phyloP scores from a whole-genome alignment of 2,329 filamentous ascomycete genomes.

The Plectosphaerella plurivora region DNA sequence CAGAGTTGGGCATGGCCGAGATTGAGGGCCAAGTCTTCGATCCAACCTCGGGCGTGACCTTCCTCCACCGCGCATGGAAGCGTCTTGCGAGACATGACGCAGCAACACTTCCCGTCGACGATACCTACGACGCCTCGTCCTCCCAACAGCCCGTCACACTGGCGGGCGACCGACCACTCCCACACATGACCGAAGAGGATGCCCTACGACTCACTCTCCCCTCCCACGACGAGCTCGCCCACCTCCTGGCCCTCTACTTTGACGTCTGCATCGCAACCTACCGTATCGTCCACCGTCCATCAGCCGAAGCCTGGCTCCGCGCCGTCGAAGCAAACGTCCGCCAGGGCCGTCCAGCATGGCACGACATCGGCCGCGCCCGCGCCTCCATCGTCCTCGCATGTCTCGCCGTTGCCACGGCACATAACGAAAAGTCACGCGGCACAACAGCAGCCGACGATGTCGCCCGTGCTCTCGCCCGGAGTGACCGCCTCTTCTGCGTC shows the following conservation, averaged over 20 bases:
- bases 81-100: conserved; percentile 39
- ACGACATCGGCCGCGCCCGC: conserved; percentile 34
- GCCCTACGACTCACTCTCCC: conserved; percentile 30
- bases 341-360: conserved; percentile 27
- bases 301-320: conserved; percentile 43
- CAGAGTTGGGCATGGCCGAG: conserved; percentile 40
- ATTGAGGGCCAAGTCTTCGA: conserved; percentile 50
- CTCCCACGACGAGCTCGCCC: conserved; percentile 22
- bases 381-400: conserved; percentile 43
- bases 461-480: conserved; percentile 17
- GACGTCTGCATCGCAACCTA: conserved; percentile 58
- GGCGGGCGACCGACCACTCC: conserved; percentile 47
- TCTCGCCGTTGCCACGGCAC: conserved; percentile 41
- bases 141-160: conserved; percentile 39
- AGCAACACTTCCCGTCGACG: conserved; percentile 16
- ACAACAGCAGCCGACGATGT: conserved; percentile 17
- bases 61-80: conserved; percentile 47
- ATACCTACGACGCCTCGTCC: conserved; percentile 5
- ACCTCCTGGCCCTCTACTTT: conserved; percentile 49
- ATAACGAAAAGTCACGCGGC: conserved; percentile 32
- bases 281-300: conserved; percentile 51
- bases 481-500: conserved; percentile 37
- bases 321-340: conserved; percentile 32
- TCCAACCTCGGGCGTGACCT: conserved; percentile 45
- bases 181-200: conserved; percentile 18